Evolutionary conservation across 345 rosid species (phyloP).

Genomic region (Xanthoceras sorbifolium): DNA sequence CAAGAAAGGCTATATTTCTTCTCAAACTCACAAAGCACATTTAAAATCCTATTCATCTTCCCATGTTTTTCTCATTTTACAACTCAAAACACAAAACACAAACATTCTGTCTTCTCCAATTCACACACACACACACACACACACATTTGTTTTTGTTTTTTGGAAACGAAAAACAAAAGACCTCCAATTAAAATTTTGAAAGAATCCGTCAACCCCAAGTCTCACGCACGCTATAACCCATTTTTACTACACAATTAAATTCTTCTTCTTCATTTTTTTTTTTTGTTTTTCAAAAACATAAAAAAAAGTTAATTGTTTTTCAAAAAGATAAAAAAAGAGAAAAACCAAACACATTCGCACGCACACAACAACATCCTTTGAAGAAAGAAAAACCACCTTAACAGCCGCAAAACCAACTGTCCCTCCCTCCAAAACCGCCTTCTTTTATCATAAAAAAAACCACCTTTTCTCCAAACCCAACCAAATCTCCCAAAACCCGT

Average conservation of each 20-base stretch:
- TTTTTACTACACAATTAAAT: not conserved
- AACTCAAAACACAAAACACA: not conserved
- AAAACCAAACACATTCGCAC: not conserved
- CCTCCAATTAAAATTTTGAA: not conserved
- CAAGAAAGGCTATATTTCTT: not conserved
- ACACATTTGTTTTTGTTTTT: not conserved
- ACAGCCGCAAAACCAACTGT: conserved; percentile 2
- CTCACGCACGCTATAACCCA: conserved; percentile 35
- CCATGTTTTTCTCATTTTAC: conserved; percentile 11
- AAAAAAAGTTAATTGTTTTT: too few relatives aligned
- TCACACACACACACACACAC: too few relatives aligned
- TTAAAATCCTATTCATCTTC: not conserved
- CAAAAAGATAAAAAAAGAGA: not conserved
- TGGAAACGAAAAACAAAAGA: not conserved
- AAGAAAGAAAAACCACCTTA: not conserved
- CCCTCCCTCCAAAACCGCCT: conserved; percentile 31
- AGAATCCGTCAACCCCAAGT: conserved; percentile 47
- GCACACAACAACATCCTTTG: conserved; percentile 2
- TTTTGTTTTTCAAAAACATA: not conserved
- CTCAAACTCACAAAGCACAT: not conserved
- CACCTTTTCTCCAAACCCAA: not conserved
- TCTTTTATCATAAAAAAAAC: conserved; percentile 10
- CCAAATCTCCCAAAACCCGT: not conserved
- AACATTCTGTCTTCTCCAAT: not conserved
- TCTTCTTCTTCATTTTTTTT: too few relatives aligned